Base-by-base conservation (phyloP, 148 eudicot species). In the Rhododendron ferrugineum region DNA sequence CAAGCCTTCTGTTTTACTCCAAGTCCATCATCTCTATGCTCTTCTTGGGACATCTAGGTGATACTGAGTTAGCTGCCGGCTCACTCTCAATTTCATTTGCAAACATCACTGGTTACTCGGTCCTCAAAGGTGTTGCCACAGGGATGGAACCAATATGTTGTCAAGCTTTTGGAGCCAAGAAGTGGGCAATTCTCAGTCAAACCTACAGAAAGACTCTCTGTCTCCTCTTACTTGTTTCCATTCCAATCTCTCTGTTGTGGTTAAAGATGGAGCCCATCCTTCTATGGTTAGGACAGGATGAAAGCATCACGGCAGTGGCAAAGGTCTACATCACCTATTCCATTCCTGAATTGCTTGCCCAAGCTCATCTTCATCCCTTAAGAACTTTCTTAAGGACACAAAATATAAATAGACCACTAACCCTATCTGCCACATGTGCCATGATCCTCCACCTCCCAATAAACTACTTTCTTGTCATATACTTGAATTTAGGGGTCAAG, bases 231-330 rank as follows among this genome's bases (percentile, higher is more conserved):
- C 66, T 88, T 2, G 40, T 81, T 28, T 49, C 85, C 44, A 54
- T 89, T 46, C 91, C 92, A 34, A 90, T 92, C 54, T 49, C 86
- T 73, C 46, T 88, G 70, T n/a, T 91, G 84, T 92, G 94, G 94
- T 82, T 88, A 80, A 82, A 88, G 49, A 86, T 89, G 88, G 88
- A 89, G 83, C 84, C 87, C 11, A 66, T 92, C 80, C 90, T 88
- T 60, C 60, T 85, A 50, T 68, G 76, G 86, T 75, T 88, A 11
- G 89, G 91, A 37, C 91, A 88, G 62, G 92, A 91, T 54, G 20
- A 77, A 62, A 73, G 75, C 4, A 86, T 89, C 26, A 78, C 89
- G 62, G 50, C 87, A 22, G 84, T 89, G 40, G 94, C 91, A 15
- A n/a, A 68, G 76, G 82, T 79, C 66, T 89, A 87, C n/a, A 77